Percentiles rank a stretch among this genome's conserved stretches.
phyloP scores from a whole-genome alignment of 2,329 filamentous ascomycete genomes.

The Ophiosphaerella narmari region DNA sequence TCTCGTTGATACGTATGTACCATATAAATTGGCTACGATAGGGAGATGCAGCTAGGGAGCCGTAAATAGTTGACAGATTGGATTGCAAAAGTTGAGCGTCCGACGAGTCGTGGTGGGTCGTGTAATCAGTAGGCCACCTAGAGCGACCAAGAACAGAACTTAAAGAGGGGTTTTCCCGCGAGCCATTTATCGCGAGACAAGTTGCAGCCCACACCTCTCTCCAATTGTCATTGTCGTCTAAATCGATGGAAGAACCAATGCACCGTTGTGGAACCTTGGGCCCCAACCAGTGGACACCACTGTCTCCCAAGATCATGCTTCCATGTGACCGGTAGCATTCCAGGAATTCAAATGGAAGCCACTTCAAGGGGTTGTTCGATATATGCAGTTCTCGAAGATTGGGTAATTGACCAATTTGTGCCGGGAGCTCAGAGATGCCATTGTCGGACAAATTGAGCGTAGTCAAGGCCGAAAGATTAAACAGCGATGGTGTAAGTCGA shows the following conservation, averaged over 20 bases:
- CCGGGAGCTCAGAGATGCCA: conserved; percentile 32
- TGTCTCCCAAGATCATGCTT: conserved; percentile 8
- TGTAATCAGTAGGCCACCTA: too few relatives aligned
- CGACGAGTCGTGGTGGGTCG: too few relatives aligned
- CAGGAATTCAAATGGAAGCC: conserved; percentile 34
- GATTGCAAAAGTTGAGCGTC: too few relatives aligned
- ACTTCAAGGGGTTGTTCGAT: conserved; percentile 26
- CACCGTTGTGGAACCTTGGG: not conserved
- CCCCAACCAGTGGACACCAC: not conserved
- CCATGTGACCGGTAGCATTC: conserved; percentile 20
- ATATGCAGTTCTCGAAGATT: conserved; percentile 29
- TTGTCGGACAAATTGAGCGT: conserved; percentile 30
- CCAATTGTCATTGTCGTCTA: not conserved
- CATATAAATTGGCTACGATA: not conserved
- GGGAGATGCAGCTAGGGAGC: not conserved
- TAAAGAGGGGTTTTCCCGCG: too few relatives aligned
- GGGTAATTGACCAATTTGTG: conserved; percentile 25
- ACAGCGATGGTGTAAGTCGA: conserved; percentile 28
- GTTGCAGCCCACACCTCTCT: too few relatives aligned
- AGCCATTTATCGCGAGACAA: too few relatives aligned
- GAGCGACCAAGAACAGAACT: too few relatives aligned
- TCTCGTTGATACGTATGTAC: not conserved
- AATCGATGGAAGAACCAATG: not conserved
- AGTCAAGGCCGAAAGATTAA: conserved; percentile 32
- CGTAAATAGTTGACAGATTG: not conserved